Base-by-base conservation (phyloP, 371 early-diverging fungal genomes). In the Actinomucor elegans region DNA sequence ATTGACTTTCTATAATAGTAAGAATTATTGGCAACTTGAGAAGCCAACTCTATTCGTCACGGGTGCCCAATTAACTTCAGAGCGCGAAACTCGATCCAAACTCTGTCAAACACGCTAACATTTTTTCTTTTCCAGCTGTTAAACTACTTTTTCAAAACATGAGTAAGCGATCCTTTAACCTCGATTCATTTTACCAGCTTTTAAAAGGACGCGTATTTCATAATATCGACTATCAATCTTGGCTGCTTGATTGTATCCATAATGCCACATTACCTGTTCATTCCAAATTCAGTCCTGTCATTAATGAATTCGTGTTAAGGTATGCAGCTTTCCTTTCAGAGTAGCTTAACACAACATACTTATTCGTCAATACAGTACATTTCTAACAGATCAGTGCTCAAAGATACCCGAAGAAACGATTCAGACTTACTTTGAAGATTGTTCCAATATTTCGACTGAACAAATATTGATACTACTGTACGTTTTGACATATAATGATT, bases 401-500 rank as follows among this genome's bases (percentile, higher is more conserved):
- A 63, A 48, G 14, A 66, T 75, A 31, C 62, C 73, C 12, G 69
- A 75, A 27, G 57, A 67, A 6, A 33, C 45, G 1, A 56, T 75
- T 11, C 18, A 26, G 3, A 49, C 67, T 12, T 67, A 61, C 23
- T 67, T 73, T 34, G 31, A 62, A 23, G 52, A 65, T 23, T 37
- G 51, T 10, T 52, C 49, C 1, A 50, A 38, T 1, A 59, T 69
- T 26, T 60, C 73, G 3, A 67, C 77, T 7, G 50, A 61, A 9
- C 75, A 80, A 44, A 57, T 73, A 7, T 43, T 80, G 8, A 48
- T 80, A 38, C 27, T 66, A 5, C 41, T 77, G 7, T 80, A 80
- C 44, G 58, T 77, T 9, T 50, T 80, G 36, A 38, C 50, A 17
- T 75, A 59, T 46, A 75, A 77, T 43, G 70, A 73, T 40, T 63